Conservation (phyloP, 139 green algal genomes). For the Coelastrella sp. region DNA sequence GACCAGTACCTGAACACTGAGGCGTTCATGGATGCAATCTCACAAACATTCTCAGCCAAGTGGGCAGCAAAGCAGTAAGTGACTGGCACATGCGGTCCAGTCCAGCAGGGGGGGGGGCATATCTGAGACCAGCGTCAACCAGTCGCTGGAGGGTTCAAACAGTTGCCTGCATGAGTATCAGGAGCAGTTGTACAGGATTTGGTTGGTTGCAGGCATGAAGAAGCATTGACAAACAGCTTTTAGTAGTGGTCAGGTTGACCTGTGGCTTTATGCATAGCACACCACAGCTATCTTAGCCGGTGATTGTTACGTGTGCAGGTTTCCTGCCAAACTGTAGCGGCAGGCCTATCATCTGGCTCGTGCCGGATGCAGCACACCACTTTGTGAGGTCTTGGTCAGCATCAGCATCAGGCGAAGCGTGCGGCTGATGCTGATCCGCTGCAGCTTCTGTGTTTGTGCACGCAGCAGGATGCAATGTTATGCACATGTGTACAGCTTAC, state of each 20-base stretch:
- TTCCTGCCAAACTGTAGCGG: background rate
- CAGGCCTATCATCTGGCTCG: background rate
- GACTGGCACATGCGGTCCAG: background rate
- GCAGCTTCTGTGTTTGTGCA: no score
- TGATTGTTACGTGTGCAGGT: background rate
- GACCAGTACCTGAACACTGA: constrained; percentile 94
- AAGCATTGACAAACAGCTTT: background rate
- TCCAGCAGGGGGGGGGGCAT: background rate
- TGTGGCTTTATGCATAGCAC: background rate
- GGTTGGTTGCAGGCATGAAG: background rate
- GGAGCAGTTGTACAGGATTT: background rate
- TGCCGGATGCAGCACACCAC: background rate
- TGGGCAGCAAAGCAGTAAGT: constrained; percentile 22
- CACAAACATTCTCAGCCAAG: constrained; percentile 57
- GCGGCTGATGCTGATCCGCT: background rate
- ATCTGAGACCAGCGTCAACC: background rate
- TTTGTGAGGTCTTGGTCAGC: background rate
- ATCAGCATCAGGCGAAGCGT: background rate
- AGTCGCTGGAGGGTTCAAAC: no score
- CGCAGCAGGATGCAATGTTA: no score
- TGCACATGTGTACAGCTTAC: no score
- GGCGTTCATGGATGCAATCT: constrained; percentile 94
- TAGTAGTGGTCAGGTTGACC: background rate
- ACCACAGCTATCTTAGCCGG: no score
- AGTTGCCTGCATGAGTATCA: background rate